A percentile compares a stretch with the other conserved stretches of the same genome.
Evolutionary conservation across 192 early-diverging fungal species (phyloP).

Genomic region (Coemansia sp.): DNA sequence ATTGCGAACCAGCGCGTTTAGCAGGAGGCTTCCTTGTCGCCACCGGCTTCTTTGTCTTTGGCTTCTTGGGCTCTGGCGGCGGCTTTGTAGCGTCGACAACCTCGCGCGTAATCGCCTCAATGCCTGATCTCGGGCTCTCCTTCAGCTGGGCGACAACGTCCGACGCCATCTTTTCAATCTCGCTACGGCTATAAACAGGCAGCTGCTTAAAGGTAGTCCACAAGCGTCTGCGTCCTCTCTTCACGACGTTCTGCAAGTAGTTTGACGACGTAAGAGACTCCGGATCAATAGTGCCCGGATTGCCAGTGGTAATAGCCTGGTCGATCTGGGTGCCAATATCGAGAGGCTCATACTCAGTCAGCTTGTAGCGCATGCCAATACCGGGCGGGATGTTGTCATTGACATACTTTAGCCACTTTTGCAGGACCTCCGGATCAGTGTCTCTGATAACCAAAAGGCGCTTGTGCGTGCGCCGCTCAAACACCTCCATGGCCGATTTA

Average conservation of each 20-base stretch:
- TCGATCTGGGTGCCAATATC: conserved; percentile 35
- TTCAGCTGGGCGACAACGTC: conserved; percentile 30
- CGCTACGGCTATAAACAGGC: conserved; percentile 24
- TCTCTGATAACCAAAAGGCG: conserved; percentile 80
- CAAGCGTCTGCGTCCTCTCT: conserved; percentile 33
- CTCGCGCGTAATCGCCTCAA: conserved; percentile 39
- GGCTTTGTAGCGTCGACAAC: conserved; percentile 29
- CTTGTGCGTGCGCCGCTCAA: conserved; percentile 89
- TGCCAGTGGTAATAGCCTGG: conserved; percentile 25
- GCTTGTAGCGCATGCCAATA: conserved; percentile 76
- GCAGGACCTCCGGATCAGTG: conserved; percentile 66
- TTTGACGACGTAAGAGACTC: conserved; percentile 17
- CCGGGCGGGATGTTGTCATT: conserved; percentile 79
- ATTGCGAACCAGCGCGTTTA: background rate
- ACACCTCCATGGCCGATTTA: conserved; percentile 95
- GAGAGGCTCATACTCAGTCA: conserved; percentile 66
- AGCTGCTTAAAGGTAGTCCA: conserved; percentile 46
- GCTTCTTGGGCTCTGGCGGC: conserved; percentile 6
- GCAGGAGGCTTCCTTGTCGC: background rate
- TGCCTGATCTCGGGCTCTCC: conserved; percentile 32
- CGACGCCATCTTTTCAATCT: conserved; percentile 33
- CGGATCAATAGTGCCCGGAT: conserved; percentile 16
- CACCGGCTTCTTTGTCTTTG: background rate
- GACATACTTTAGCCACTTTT: conserved; percentile 78
- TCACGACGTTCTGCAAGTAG: conserved; percentile 15